These are phyloP conservation scores for Bremia lactucae DNA, from an alignment of 352 stramenopile species.

Conservation along the genomic window DNA sequence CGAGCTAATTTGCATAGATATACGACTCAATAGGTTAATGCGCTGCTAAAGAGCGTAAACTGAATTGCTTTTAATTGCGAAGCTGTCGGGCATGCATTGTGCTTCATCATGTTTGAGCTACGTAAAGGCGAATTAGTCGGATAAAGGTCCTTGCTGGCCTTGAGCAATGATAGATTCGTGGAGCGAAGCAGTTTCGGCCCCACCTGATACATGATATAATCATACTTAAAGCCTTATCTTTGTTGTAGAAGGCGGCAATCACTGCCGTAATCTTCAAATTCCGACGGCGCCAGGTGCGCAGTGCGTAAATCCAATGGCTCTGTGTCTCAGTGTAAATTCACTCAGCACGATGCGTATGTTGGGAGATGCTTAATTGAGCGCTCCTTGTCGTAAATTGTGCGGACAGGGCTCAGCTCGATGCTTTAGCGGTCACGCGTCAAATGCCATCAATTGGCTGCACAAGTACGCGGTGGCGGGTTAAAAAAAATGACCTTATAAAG, in stretches of 20 bases:
- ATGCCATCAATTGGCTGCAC: too few species aligned
- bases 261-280: slow-evolving; percentile 63
- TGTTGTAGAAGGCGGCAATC: slow-evolving; percentile 49
- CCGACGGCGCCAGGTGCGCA: slow-evolving; percentile 62
- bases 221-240: slow-evolving; percentile 48
- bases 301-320: slow-evolving; percentile 48
- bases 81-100: slow-evolving; percentile 7
- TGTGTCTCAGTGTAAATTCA: slow-evolving; percentile 35
- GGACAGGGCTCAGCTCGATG: too few species aligned
- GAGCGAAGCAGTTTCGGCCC: slow-evolving; percentile 45
- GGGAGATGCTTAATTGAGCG: too few species aligned
- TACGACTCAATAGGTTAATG: slow-evolving; percentile 22
- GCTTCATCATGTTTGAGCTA: slow-evolving; percentile 6
- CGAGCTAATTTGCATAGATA: slow-evolving; percentile 24
- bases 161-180: slow-evolving; percentile 37
- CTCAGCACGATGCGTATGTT: slow-evolving; percentile 41
- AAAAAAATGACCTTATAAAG: slow-evolving; percentile 54
- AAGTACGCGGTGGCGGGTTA: too few species aligned
- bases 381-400: too few species aligned
- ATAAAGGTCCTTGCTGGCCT: slow-evolving; percentile 17
- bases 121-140: slow-evolving; percentile 5
- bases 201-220: slow-evolving; percentile 60
- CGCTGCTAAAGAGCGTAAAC: slow-evolving; percentile 22
- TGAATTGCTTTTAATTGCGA: too few species aligned
- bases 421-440: too few species aligned